Percentiles rank a stretch among this genome's conserved stretches.
Evolutionary conservation across 116 monocot species (phyloP).

Genomic region (Papilionanthe hybrid): DNA sequence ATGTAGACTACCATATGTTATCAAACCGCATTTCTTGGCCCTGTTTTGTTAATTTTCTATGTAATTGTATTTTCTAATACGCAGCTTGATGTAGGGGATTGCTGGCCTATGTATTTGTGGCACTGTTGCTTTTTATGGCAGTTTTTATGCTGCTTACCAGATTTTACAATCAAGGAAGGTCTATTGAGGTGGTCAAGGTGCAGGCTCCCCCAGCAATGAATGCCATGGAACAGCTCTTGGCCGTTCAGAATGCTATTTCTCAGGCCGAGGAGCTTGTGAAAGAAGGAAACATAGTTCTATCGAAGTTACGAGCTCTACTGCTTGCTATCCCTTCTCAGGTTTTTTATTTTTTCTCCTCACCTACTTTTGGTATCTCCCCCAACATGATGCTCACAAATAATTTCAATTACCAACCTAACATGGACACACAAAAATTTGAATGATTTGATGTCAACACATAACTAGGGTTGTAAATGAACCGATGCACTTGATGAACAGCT

Average conservation of each 20-base stretch:
- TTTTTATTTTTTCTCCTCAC: neutral
- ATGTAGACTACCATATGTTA: neutral
- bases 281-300: conserved; percentile 75
- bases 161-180: conserved; percentile 51
- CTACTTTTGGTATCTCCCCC: neutral
- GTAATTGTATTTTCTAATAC: neutral
- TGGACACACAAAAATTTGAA: no score
- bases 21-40: neutral
- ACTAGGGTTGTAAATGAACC: no score
- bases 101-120: conserved; percentile 43
- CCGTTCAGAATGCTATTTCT: conserved; percentile 91
- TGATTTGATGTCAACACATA: no score
- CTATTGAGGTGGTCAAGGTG: conserved; percentile 60
- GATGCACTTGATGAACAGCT: no score
- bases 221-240: conserved; percentile 91
- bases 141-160: conserved; percentile 69
- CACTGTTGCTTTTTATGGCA: conserved; percentile 58
- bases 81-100: conserved; percentile 56
- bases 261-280: conserved; percentile 72
- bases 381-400: no score
- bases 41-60: neutral
- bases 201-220: conserved; percentile 77
- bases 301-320: conserved; percentile 78
- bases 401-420: no score
- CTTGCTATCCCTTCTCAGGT: conserved; percentile 89